Percentiles rank a stretch among this genome's conserved stretches.
phyloP scores from a whole-genome alignment of 306 rosid genomes.

The Sesbania bispinosa region DNA sequence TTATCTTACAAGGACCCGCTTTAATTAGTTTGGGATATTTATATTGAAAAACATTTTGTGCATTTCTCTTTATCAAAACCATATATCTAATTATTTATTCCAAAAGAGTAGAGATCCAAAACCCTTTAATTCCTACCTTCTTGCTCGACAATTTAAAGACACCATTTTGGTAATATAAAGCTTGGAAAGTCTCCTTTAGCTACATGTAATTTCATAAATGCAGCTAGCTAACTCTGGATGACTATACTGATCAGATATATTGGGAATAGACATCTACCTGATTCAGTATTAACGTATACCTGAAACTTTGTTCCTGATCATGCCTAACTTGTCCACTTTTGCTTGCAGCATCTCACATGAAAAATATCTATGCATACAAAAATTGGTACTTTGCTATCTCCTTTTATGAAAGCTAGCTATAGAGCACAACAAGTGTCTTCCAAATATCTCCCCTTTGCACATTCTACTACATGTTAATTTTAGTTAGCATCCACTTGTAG shows the following conservation, averaged over 20 bases:
- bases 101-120: no score
- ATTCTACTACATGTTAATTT: slow-evolving; percentile 34
- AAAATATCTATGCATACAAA: slow-evolving; percentile 35
- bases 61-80: no score
- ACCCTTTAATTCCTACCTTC: slow-evolving; percentile 4
- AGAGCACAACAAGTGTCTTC: slow-evolving; percentile 25
- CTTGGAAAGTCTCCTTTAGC: not conserved
- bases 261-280: slow-evolving; percentile 63
- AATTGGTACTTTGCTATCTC: slow-evolving; percentile 23
- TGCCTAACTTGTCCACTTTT: slow-evolving; percentile 59
- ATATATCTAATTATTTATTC: no score
- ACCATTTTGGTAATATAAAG: not conserved
- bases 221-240: not conserved
- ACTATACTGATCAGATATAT: no score
- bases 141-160: not conserved
- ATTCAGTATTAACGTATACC: slow-evolving; percentile 56
- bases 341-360: slow-evolving; percentile 59
- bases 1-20: no score
- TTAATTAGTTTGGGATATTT: no score
- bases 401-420: slow-evolving; percentile 39
- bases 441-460: slow-evolving; percentile 35
- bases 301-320: slow-evolving; percentile 64
- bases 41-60: no score
- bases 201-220: slow-evolving; percentile 7
- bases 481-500: slow-evolving; percentile 24